Conservation (phyloP, 1,284 basidiomycete species). For the Chiua sp. region DNA sequence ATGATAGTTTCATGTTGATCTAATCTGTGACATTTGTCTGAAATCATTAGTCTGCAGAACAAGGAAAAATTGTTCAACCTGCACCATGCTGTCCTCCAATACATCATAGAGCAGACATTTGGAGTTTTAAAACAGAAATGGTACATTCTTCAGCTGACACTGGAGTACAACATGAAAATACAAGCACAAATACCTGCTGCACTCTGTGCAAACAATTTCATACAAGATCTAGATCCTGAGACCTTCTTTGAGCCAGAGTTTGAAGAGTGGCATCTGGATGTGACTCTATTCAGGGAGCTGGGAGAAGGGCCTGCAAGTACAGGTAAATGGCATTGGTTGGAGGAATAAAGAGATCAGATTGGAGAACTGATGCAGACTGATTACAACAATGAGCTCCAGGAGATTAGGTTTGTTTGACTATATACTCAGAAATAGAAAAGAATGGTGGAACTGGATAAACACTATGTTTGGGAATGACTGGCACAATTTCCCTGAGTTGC, state of each 20-base stretch:
- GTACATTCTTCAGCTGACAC: conserved; percentile 28
- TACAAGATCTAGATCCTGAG: conserved; percentile 12
- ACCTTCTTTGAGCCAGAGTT: not conserved
- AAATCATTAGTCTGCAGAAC: conserved; percentile 10
- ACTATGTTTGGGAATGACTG: not conserved
- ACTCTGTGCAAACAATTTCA: conserved; percentile 44
- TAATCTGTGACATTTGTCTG: too few relatives aligned
- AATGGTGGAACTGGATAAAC: too few relatives aligned
- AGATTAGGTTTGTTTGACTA: too few relatives aligned
- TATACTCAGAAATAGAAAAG: too few relatives aligned
- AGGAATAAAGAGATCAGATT: not conserved
- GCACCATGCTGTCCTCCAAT: conserved; percentile 40
- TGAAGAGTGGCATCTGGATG: not conserved
- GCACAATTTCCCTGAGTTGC: not conserved
- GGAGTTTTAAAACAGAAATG: conserved; percentile 45
- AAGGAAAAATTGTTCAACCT: conserved; percentile 48
- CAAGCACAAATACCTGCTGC: conserved; percentile 39
- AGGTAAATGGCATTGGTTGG: not conserved
- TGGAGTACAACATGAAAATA: conserved; percentile 34
- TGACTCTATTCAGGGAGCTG: not conserved
- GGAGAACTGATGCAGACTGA: not conserved
- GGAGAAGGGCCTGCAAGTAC: not conserved
- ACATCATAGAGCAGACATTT: conserved; percentile 49
- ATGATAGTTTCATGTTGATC: too few relatives aligned
- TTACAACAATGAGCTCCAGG: too few relatives aligned